A percentile compares a stretch with the other conserved stretches of the same genome.
Evolutionary conservation across 495 filamentous ascomycete genomes (phyloP).

Genomic region (Hypoxylon perforatum): DNA sequence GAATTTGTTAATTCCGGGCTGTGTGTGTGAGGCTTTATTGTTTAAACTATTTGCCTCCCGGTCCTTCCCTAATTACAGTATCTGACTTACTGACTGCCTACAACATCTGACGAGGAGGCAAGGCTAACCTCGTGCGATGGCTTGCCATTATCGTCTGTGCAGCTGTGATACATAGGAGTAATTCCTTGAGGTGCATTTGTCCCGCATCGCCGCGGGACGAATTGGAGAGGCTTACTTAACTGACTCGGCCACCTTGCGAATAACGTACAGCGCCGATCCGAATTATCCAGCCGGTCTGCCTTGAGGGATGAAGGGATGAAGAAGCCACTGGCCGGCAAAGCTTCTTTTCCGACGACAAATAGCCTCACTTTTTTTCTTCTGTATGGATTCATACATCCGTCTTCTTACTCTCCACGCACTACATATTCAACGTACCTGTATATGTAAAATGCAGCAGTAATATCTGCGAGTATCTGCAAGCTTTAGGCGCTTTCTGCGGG

Average conservation of each 20-base stretch:
- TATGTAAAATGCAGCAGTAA: neutral
- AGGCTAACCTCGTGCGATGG: slow-evolving; percentile 28
- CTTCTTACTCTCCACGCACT: neutral
- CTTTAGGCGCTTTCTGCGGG: slow-evolving; percentile 36
- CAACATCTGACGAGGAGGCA: neutral
- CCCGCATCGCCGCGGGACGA: slow-evolving; percentile 6
- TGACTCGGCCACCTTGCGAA: slow-evolving; percentile 9
- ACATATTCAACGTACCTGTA: too few relatives aligned
- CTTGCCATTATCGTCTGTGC: slow-evolving; percentile 26
- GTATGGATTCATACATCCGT: neutral
- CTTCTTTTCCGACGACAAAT: neutral
- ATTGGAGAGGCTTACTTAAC: neutral
- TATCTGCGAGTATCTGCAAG: slow-evolving; percentile 9
- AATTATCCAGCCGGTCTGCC: slow-evolving; percentile 16
- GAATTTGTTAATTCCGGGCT: slow-evolving; percentile 20
- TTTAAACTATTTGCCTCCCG: slow-evolving; percentile 11
- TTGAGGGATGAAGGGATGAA: neutral
- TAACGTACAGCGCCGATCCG: slow-evolving; percentile 20
- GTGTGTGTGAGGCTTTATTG: slow-evolving; percentile 14
- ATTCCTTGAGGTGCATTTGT: neutral
- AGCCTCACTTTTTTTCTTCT: neutral
- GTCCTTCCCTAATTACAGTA: neutral
- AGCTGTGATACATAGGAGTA: too few relatives aligned
- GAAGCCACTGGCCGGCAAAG: slow-evolving; percentile 14
- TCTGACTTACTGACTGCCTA: neutral